Conservation (phyloP, 257 asterid genomes). For the Capsicum baccatum region DNA sequence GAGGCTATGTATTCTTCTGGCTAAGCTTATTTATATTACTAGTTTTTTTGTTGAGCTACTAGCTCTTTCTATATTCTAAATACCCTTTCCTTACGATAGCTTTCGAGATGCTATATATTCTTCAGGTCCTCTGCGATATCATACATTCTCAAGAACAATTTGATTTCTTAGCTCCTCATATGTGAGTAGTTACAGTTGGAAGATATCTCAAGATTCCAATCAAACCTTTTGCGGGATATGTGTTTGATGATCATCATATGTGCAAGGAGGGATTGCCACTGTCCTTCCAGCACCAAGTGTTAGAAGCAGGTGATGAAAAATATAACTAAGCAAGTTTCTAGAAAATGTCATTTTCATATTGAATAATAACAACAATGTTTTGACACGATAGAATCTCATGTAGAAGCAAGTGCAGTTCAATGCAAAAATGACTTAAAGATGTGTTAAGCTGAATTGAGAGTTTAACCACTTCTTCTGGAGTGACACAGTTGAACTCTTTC, state of each 20-base stretch:
- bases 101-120: background rate
- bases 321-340: background rate
- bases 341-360: background rate
- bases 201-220: too few relatives aligned
- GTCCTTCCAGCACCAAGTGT: too few relatives aligned
- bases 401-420: background rate
- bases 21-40: background rate
- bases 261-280: too few relatives aligned
- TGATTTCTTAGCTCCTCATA: background rate
- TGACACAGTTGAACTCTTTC: background rate
- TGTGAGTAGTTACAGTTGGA: too few relatives aligned
- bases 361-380: background rate
- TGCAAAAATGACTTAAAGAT: background rate
- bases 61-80: background rate
- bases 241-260: background rate
- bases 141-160: background rate
- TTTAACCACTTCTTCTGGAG: background rate
- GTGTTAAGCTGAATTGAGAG: background rate
- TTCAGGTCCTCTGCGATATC: background rate
- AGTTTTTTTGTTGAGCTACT: background rate
- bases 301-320: background rate
- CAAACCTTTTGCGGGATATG: background rate
- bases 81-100: background rate
- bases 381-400: background rate
- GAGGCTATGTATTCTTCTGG: background rate